Evolutionary conservation across 2,329 filamentous ascomycete genomes (phyloP), one percentile per base, ranked within the genome.

Genomic region (Berkeleyomyces rouxiae): DNA sequence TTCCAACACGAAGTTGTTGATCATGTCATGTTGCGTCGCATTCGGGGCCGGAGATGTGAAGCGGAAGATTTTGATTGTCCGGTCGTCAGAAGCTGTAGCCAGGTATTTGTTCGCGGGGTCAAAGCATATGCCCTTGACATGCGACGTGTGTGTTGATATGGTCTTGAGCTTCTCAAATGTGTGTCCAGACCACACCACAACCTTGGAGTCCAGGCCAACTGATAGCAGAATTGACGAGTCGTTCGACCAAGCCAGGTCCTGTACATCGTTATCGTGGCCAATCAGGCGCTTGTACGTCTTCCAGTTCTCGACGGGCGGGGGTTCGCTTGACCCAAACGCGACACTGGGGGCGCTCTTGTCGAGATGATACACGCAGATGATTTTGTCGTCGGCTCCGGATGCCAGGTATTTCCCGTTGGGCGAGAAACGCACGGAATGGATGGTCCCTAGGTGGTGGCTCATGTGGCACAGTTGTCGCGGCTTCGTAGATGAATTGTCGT

Each of bases 81-180:
- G 85, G 73, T 99, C 93, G 72, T 99, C 93, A 74, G 90, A 96
- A 2, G 95, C 91, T 0, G 95, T 99, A 13, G 95, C 93, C 74
- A 99, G 99, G 77, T 96, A 99, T 72, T 97, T 99, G 77, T 97
- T 97, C 49, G 93, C 93, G 0, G 93, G 93, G 71, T 99, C 93
- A 71, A 99, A 99, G 0, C 92, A 96, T 69, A 99, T 95, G 66
- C 95, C 93, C 73, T 99, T 99, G 76, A 99, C 93, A 72, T 97
- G 95, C 72, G 90, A 96, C 72, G 95, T 90, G 73, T 99, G 93
- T 64, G 91, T 86, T 1, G 90, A 85, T 4, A 99, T 77, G 2
- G 90, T 92, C 79, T 97, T 97, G 67, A 99, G 80, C 76, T 95
- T 97, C 76, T 99, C 93, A 68, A 99, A 99, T 0, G 91, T 97